Base-by-base conservation (phyloP, 2,329 filamentous ascomycete genomes). In the Colletotrichum lupini region DNA sequence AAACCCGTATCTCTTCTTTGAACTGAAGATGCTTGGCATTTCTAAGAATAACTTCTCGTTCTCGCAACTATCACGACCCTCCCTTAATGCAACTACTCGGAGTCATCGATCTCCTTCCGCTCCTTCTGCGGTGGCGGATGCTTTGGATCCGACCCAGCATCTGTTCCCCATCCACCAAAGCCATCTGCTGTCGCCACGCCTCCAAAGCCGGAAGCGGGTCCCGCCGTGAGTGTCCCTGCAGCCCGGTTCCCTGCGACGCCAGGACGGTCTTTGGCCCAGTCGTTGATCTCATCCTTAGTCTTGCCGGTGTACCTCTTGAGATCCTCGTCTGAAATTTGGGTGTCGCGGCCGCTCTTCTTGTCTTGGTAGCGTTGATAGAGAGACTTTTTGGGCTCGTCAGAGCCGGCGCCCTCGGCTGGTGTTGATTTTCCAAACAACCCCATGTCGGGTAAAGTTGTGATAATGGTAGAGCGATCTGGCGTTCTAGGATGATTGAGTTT, bases 251-350 rank as follows among this genome's bases (percentile, higher is more conserved):
- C 81, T 46, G 78, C 84, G 5, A 86, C 83, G 19, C 83, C 83
- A 1, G 84, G 83, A 30, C 79, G 76, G 4, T 77, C 77, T 28
- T 81, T 81, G n/a, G 81, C 80, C 83, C 84, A 85, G 2, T 76
- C 42, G 26, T 79, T 77, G 64, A 86, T 77, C 76, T 81, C 74
- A 0, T 61, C 76, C 16, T 75, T 77, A 28, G 76, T 76, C 76
- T 81, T 85, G 76, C 84, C 84, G 42, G 83, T 85, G 79, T 84
- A 84, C 73, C 84, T 84, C 32, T 78, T 62, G 32, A 85, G 75
- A 73, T 84, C 83, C 12, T 82, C 82, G 70, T 85, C 83, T 74
- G 79, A 82, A 58, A 83, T 79, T 26, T 77, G 56, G n/a, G 52
- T 72, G 55, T 71, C 32, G 35, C 75, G 72, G 58, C 78, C 76